Percentiles rank a stretch among this genome's conserved stretches.
phyloP scores from a whole-genome alignment of 2,329 filamentous ascomycete species.

The Nakataea oryzae region DNA sequence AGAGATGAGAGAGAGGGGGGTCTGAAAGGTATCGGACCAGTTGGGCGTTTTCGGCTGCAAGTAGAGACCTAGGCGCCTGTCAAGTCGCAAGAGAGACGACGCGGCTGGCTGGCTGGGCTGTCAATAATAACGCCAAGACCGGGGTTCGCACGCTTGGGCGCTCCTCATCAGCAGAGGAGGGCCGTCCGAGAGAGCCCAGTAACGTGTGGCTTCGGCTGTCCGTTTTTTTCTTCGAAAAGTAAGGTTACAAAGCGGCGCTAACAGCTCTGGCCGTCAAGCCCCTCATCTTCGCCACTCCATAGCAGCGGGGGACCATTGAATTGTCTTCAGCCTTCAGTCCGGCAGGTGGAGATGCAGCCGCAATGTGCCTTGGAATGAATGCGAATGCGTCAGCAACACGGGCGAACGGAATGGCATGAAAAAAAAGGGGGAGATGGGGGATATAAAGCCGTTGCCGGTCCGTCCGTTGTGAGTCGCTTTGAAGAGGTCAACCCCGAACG shows the following conservation, averaged over 20 bases:
- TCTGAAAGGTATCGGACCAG: not conserved
- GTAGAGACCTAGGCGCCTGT: not conserved
- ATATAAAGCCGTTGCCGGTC: not conserved
- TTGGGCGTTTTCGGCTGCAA: not conserved
- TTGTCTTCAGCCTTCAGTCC: not conserved
- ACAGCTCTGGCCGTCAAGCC: not conserved
- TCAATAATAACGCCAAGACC: too few relatives aligned
- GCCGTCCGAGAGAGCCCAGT: too few relatives aligned
- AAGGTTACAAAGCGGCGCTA: not conserved
- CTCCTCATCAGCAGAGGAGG: too few relatives aligned
- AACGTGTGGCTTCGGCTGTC: not conserved
- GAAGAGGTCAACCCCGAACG: not conserved
- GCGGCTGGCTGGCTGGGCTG: too few relatives aligned
- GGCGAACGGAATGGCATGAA: not conserved
- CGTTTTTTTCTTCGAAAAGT: not conserved
- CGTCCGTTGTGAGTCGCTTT: not conserved
- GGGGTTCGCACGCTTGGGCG: not conserved
- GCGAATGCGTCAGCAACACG: not conserved
- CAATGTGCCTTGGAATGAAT: not conserved
- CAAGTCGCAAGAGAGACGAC: not conserved
- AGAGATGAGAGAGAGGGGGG: not conserved
- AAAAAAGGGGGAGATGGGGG: too few relatives aligned
- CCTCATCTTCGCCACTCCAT: not conserved
- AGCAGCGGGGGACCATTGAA: not conserved
- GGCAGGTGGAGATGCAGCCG: not conserved